Conservation (phyloP, 31 red algal species). For the Odonthalia washingtoniensis region DNA sequence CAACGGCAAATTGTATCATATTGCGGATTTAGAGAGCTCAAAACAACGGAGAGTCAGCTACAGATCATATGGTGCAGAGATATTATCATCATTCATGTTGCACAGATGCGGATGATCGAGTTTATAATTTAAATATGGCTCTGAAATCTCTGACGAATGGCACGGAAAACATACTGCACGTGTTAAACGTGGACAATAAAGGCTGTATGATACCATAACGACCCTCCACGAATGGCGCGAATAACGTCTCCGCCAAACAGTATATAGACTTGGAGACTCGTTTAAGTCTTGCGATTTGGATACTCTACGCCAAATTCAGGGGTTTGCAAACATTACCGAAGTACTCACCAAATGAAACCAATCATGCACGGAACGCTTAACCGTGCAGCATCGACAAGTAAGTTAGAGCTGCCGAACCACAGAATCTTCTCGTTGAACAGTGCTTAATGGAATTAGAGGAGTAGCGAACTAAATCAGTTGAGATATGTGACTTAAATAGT, state of each 20-base stretch:
- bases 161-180: not conserved
- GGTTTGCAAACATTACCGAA: conserved; percentile 38
- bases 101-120: conserved; percentile 51
- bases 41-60: conserved; percentile 28
- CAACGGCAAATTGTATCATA: conserved; percentile 30
- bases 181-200: conserved; percentile 53
- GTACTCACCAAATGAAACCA: conserved; percentile 29
- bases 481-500: no score
- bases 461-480: no score
- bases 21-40: conserved; percentile 22
- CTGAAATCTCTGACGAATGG: conserved; percentile 20
- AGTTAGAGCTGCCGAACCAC: no score
- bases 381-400: not conserved
- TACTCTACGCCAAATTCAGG: conserved; percentile 30
- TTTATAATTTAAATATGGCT: conserved; percentile 16
- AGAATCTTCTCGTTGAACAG: no score
- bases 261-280: conserved; percentile 47
- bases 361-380: conserved; percentile 9
- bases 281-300: conserved; percentile 32
- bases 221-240: conserved; percentile 40
- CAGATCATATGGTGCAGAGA: conserved; percentile 42
- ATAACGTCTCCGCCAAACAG: conserved; percentile 44
- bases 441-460: no score
- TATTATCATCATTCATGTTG: conserved; percentile 50
- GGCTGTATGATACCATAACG: conserved; percentile 50